Base-by-base conservation (phyloP, 2,329 filamentous ascomycete species). In the Clonostachys chloroleuca region DNA sequence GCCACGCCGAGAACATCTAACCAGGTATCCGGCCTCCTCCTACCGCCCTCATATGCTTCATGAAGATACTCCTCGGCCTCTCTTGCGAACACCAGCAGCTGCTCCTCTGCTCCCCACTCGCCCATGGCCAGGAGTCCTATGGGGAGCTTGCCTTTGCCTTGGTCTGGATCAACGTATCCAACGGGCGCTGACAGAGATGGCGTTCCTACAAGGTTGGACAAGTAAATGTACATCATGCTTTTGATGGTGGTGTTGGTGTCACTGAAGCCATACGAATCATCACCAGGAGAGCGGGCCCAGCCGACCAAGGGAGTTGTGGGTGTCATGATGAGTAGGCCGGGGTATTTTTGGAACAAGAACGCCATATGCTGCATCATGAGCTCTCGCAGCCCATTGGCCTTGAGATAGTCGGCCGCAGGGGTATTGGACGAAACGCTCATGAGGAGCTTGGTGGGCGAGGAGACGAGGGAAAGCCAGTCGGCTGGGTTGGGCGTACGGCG, bases 141-240 rank as follows among this genome's bases (percentile, higher is more conserved):
- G 0, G 83, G 80, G 46, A 87, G 53, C 55, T 70, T 76, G 0
- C 86, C 86, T 48, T 74, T 67, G 2, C 79, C 81, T 54, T 77
- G 69, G 6, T 68, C 66, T 0, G 78, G 73, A 24, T 80, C 69
- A 5, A 73, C 77, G 66, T 91, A 95, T 1, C 89, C 91, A 12
- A 88, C 83, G 0, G 92, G 90, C 35, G 82, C 83, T 42, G 74
- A 83, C 12, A 95, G 78, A 2, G 88, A 83, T 1, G 92, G 92
- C 43, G 84, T 84, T 0, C 92, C 92, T 0, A 77, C 81, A 56
- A 90, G 84, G 65, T 96, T 96, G 7, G 91, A 87, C 35, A 95
- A 67, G 79, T 87, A 95, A 14, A 88, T 83, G 66, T 89, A 96
- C 64, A 86, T 81, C 89, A 96, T 95, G 59, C 81, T 88, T 24